Conservation (phyloP, 371 early-diverging fungal species). For the Funneliformis caledonium region DNA sequence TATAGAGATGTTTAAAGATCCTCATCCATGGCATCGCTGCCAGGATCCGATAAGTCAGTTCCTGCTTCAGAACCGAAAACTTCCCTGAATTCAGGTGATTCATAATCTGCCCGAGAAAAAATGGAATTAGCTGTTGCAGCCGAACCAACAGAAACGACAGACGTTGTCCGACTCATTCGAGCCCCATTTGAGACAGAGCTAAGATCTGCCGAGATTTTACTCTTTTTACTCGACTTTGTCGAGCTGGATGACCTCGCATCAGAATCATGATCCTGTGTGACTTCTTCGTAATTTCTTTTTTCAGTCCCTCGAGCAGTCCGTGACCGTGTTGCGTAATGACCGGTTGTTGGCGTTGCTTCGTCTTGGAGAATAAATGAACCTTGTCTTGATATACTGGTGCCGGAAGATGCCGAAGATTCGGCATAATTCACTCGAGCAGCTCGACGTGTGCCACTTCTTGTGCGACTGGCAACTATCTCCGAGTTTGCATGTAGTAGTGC, state of each 20-base stretch:
- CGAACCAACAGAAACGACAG: neutral
- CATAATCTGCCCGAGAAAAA: neutral
- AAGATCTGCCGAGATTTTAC: neutral
- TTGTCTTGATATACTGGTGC: neutral
- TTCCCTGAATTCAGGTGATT: neutral
- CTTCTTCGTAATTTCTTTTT: slow-evolving; percentile 15
- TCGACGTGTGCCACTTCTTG: slow-evolving; percentile 25
- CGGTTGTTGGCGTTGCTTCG: neutral
- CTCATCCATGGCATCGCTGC: neutral
- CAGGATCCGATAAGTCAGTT: slow-evolving; percentile 3
- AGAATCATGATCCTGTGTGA: neutral
- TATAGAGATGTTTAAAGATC: neutral
- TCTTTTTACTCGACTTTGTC: neutral
- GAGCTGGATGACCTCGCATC: neutral
- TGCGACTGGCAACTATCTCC: slow-evolving; percentile 10
- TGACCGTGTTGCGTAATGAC: slow-evolving; percentile 6
- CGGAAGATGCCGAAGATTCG: neutral
- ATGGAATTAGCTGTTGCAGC: neutral
- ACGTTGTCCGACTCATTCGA: neutral
- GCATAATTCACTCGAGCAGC: slow-evolving; percentile 7
- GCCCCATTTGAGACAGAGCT: neutral
- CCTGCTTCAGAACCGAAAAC: neutral
- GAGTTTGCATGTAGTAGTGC: slow-evolving; percentile 24
- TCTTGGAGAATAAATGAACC: neutral
- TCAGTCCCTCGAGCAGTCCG: neutral